Conservation (phyloP, 1,139 yeast species). For the Suhomyces taliae region DNA sequence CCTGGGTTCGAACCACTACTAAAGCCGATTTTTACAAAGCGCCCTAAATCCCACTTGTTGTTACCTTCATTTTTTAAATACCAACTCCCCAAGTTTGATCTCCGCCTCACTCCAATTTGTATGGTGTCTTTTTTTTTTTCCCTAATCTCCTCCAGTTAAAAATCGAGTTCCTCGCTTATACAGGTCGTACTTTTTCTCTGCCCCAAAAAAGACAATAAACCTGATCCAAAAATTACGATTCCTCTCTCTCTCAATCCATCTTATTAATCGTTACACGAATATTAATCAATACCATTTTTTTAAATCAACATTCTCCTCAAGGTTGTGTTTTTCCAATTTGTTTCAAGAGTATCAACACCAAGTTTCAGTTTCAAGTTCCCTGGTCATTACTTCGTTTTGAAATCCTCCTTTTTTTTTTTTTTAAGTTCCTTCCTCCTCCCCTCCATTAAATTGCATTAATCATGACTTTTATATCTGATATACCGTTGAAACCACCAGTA, state of each 20-base stretch:
- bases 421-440: not conserved
- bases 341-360: too few species aligned
- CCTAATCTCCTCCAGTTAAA: not conserved
- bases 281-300: too few species aligned
- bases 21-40: too few species aligned
- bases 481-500: constrained; percentile 40
- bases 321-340: too few species aligned
- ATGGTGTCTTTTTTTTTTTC: not conserved
- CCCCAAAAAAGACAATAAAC: not conserved
- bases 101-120: not conserved
- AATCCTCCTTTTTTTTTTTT: not conserved
- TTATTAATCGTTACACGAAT: too few species aligned
- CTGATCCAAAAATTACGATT: not conserved
- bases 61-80: too few species aligned
- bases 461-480: constrained; percentile 24
- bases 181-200: not conserved
- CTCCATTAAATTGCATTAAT: not conserved
- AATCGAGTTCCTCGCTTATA: not conserved
- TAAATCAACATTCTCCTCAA: too few species aligned
- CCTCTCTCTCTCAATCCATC: not conserved
- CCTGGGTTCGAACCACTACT: too few species aligned
- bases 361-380: not conserved
- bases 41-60: too few species aligned
- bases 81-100: too few species aligned
- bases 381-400: not conserved